These are phyloP conservation scores for Fusarium sp. DNA, from an alignment of 2,329 filamentous ascomycete species.

Conservation along the genomic window DNA sequence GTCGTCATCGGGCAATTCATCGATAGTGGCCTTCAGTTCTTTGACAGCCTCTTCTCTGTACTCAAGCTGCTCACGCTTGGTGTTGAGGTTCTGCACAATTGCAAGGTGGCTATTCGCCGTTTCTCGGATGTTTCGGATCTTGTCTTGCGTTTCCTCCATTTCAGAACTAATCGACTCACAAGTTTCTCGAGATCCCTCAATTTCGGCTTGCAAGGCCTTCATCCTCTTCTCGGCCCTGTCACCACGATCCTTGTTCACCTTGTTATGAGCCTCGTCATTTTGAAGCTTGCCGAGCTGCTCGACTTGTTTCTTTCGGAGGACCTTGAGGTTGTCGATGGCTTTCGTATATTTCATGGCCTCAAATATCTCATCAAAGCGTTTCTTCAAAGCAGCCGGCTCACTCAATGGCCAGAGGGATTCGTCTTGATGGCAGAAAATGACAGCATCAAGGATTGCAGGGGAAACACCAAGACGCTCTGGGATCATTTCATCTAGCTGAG, in stretches of 20 bases:
- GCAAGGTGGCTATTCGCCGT: conserved; percentile 78
- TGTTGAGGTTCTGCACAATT: conserved; percentile 78
- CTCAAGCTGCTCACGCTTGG: conserved; percentile 78
- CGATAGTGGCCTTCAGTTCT: conserved; percentile 76
- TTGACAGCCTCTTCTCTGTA: conserved; percentile 76
- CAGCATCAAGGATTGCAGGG: conserved; percentile 87
- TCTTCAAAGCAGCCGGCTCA: conserved; percentile 85
- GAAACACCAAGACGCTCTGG: conserved; percentile 90
- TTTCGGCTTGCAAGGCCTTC: conserved; percentile 71
- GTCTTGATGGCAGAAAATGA: conserved; percentile 99
- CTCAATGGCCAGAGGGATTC: conserved; percentile 98
- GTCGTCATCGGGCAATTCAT: conserved; percentile 82
- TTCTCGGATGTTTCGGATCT: conserved; percentile 73
- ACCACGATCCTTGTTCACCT: conserved; percentile 85
- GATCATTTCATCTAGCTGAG: conserved; percentile 84
- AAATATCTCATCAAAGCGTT: conserved; percentile 97
- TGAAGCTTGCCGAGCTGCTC: conserved; percentile 78
- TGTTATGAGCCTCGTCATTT: conserved; percentile 79
- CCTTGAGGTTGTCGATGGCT: conserved; percentile 93
- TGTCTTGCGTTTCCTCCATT: conserved; percentile 67
- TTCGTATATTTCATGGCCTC: conserved; percentile 97
- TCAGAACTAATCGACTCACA: conserved; percentile 67
- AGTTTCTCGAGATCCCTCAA: conserved; percentile 68
- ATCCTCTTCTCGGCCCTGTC: conserved; percentile 75
- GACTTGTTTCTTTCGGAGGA: conserved; percentile 83